Conservation (phyloP, 192 early-diverging fungal species). For the Entophlyctis helioformis region DNA sequence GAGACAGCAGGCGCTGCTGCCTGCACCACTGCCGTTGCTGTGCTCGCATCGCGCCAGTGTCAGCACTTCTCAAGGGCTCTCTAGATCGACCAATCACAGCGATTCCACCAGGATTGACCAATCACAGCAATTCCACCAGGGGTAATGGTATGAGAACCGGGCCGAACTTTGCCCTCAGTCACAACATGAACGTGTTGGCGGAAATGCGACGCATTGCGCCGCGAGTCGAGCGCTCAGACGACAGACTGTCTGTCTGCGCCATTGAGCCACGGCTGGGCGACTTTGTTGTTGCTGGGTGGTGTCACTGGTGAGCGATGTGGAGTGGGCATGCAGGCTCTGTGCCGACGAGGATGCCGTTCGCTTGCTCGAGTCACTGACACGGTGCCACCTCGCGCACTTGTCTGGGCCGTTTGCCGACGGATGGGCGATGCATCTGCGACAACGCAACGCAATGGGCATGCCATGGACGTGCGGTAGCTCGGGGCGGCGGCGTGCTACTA, state of each 20-base stretch:
- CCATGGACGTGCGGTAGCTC: neutral
- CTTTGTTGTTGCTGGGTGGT: neutral
- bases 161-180: too few relatives aligned
- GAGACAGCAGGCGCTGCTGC: too few relatives aligned
- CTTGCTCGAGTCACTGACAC: slow-evolving; percentile 1
- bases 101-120: too few relatives aligned
- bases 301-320: neutral
- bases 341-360: slow-evolving; percentile 4
- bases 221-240: neutral
- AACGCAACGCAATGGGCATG: neutral
- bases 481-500: neutral
- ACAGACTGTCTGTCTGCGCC: neutral
- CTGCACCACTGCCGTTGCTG: too few relatives aligned
- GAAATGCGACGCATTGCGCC: too few relatives aligned
- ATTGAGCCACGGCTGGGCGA: neutral
- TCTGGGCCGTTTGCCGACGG: slow-evolving; percentile 1
- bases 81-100: too few relatives aligned
- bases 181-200: too few relatives aligned
- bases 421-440: neutral
- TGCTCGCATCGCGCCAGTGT: too few relatives aligned
- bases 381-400: slow-evolving; percentile 3
- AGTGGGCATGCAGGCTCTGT: neutral
- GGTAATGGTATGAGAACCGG: too few relatives aligned
- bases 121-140: too few relatives aligned
- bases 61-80: too few relatives aligned